Conservation (phyloP, 306 rosid species). For the Dalbergia oliveri region DNA sequence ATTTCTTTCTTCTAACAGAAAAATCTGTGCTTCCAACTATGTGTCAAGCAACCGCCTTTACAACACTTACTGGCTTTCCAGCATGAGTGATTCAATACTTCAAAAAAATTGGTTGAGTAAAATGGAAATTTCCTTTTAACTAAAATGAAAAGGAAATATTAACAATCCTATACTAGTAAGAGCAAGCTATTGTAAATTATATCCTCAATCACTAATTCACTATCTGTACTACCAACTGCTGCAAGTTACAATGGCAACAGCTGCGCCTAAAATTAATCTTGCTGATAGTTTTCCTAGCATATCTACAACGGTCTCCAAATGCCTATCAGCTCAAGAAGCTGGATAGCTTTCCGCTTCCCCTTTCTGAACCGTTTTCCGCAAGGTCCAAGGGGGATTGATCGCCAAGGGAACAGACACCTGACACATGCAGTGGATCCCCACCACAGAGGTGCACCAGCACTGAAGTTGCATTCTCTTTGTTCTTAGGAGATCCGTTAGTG, state of each 20-base stretch:
- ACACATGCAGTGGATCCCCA: constrained; percentile 60
- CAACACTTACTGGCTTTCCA: constrained; percentile 15
- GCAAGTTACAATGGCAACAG: constrained; percentile 45
- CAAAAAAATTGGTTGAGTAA: constrained; percentile 22
- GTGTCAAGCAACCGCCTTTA: constrained; percentile 5
- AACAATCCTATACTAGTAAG: background rate
- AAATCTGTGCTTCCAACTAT: constrained; percentile 21
- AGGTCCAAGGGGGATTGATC: constrained; percentile 60
- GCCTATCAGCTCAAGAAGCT: constrained; percentile 73
- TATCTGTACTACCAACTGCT: constrained; percentile 36
- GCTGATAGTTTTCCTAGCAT: constrained; percentile 51
- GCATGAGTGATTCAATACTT: constrained; percentile 14
- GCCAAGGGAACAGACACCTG: constrained; percentile 62
- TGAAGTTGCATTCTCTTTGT: constrained; percentile 87
- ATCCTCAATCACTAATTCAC: background rate
- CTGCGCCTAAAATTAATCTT: constrained; percentile 51
- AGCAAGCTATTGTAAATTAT: constrained; percentile 17
- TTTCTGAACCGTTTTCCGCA: constrained; percentile 72
- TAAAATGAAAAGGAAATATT: constrained; percentile 38
- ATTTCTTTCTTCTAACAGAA: background rate
- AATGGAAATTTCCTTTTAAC: constrained; percentile 44
- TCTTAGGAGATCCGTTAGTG: constrained; percentile 66
- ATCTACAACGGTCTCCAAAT: constrained; percentile 52
- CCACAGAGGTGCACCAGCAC: constrained; percentile 79
- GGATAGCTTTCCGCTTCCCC: constrained; percentile 79